Percentiles rank a stretch among this genome's conserved stretches.
These are phyloP conservation scores for Phlegmacium glaucopus DNA, from an alignment of 768 basidiomycete species.

Conservation along the genomic window DNA sequence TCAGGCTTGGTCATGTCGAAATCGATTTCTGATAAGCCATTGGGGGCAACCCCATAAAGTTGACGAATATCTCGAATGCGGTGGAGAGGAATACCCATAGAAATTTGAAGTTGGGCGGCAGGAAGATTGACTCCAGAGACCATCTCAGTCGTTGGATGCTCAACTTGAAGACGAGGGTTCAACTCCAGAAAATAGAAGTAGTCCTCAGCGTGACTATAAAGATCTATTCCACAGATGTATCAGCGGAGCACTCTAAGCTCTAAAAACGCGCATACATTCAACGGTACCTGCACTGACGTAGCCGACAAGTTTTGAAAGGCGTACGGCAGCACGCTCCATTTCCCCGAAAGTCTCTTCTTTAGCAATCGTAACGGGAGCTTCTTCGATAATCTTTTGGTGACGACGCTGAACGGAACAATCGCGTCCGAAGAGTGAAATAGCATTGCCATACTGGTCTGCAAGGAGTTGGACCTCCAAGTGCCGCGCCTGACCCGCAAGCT, in stretches of 20 bases:
- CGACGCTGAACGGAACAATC: constrained; percentile 99
- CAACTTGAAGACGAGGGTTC: constrained; percentile 98
- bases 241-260: constrained; percentile 2
- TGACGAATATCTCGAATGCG: constrained; percentile 94
- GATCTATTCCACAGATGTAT: constrained; percentile 47
- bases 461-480: constrained; percentile 98
- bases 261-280: constrained; percentile 63
- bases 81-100: constrained; percentile 97
- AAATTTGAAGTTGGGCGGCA: constrained; percentile 93
- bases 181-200: constrained; percentile 97
- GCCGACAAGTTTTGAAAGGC: constrained; percentile 97
- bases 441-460: constrained; percentile 98
- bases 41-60: constrained; percentile 91
- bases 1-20: constrained; percentile 94
- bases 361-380: constrained; percentile 98
- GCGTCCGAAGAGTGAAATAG: constrained; percentile 97
- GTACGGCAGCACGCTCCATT: constrained; percentile 99
- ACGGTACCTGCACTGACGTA: constrained; percentile 99
- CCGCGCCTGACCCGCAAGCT: constrained; percentile 95
- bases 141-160: constrained; percentile 99
- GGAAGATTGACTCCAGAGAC: constrained; percentile 98
- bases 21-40: constrained; percentile 89
- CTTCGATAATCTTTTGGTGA: constrained; percentile 99
- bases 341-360: constrained; percentile 87
- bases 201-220: constrained; percentile 92